Evolutionary conservation across 371 early-diverging fungal genomes (phyloP), one percentile per base, ranked within the genome.

Genomic region (Vairimorpha necatrix): DNA sequence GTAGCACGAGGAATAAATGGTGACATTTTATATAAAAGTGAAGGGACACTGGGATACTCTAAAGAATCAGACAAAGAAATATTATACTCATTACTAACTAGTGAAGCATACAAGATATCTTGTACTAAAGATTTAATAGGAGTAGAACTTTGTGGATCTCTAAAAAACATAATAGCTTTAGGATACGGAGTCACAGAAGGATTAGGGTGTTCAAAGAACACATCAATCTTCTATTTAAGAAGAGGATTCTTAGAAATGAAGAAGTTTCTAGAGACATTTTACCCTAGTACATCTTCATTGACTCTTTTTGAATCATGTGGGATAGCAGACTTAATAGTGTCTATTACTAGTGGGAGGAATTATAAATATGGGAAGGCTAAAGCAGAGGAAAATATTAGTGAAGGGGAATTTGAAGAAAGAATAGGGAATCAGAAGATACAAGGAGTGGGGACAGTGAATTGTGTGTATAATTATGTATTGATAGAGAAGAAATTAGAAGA

Each of bases 111-210:
- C 87, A 88, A 87, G 60, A 89, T 93, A 81, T 88, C 87, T 83
- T 89, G 89, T 67, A 88, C 92, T 36, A 84, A 88, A 50, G 95
- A 95, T 85, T 88, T 91, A 4, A 88, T 89, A 48, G 93, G 93
- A 67, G 93, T 95, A 20, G 95, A 98, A 86, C 85, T 96, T 34
- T 95, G 93, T 85, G 97, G 96, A 75, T 94, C 96, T 1, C 84
- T 98, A 42, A 98, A 98, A 88, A 96, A 98, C 87, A 89, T 98
- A 22, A 90, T 96, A n/a, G 94, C 94, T 24, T 89, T 96, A 65
- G 98, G 91, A 39, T 96, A 93, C 70, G 98, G 98, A 50, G 87
- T 96, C 71, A 91, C 92, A 54, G 92, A 93, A 83, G 96, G 95
- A 20, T 86, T 92, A 13, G 75, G 87, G 33, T 71, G 88, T 53